Evolutionary conservation across 164 flowering plant genomes (phyloP), one percentile per base, ranked within the genome.

Genomic region (Dillenia suffruticosa): DNA sequence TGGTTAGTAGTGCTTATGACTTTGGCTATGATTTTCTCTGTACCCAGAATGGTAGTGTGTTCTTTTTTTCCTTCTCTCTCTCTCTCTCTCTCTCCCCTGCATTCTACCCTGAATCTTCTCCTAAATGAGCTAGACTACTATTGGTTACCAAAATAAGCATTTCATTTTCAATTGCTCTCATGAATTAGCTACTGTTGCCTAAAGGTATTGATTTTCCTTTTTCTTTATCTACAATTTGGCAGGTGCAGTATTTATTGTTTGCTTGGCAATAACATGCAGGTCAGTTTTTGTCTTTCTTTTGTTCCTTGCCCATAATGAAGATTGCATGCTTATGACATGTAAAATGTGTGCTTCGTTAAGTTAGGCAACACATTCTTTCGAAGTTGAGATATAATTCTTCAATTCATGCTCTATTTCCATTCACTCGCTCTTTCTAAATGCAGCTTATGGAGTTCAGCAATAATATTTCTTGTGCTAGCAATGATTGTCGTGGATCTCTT

Each of bases 171-270:
- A 32, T 48, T 32, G 40, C 4, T 32, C 40, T 32, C 40, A 32
- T 32, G 40, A 32, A 32, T 7, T 5, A 7, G 7, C 40, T 32
- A 32, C 40, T 32, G 40, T 49, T 22, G 11, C 49, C 10, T 58
- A 44, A 54, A 26, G 12, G 61, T 13, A 46, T n/a, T 68, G 49
- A 59, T 32, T 51, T 32, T 19, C 44, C 50, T 66, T 51, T 14
- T 13, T 14, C 70, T 58, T 72, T 19, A 46, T 75, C 40, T 32
- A 32, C 40, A 58, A 45, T 67, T 58, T 48, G 10, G 59, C 92
- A 95, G 99, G 92, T 71, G 96, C 97, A 10, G 96, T 92, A 14
- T 92, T 95, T 74, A 26, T 95, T 59, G 99, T 95, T 51, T 92
- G 96, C 78, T 67, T 87, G 51, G 70, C 82, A 43, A 88, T 88